phyloP scores from a whole-genome alignment of 345 rosid genomes.

The Aegle marmelos region DNA sequence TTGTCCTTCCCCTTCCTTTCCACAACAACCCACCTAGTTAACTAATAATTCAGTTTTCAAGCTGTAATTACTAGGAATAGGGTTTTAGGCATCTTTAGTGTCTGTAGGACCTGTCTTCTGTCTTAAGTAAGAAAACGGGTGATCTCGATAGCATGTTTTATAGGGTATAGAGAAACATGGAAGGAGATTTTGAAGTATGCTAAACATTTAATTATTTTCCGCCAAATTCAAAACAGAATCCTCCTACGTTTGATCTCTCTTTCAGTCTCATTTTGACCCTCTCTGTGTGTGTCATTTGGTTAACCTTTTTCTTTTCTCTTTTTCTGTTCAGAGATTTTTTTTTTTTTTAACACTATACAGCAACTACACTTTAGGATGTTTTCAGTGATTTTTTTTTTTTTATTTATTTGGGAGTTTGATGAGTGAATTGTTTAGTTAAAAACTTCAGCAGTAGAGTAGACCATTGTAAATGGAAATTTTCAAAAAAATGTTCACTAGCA shows the following conservation, averaged over 20 bases:
- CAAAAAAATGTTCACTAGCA: neutral
- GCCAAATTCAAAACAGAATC: neutral
- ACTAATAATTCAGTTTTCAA: neutral
- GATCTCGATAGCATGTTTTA: neutral
- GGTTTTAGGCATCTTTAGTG: neutral
- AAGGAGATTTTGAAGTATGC: neutral
- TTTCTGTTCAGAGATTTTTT: neutral
- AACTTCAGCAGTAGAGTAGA: neutral
- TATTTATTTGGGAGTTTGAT: neutral
- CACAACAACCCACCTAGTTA: neutral
- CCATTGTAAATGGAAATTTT: neutral
- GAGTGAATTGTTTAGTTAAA: neutral
- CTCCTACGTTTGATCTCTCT: neutral
- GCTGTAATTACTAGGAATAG: neutral
- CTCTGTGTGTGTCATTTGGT: neutral
- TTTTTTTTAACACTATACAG: neutral
- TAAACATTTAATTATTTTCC: neutral
- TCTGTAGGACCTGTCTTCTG: neutral
- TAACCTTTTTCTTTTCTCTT: neutral
- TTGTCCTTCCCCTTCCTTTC: no score
- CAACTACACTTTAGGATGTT: neutral
- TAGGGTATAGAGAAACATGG: neutral
- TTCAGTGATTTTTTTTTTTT: no score
- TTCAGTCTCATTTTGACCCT: no score
- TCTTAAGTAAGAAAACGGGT: neutral